Conservation (phyloP, 2,329 filamentous ascomycete genomes). For the Claviceps pusilla region DNA sequence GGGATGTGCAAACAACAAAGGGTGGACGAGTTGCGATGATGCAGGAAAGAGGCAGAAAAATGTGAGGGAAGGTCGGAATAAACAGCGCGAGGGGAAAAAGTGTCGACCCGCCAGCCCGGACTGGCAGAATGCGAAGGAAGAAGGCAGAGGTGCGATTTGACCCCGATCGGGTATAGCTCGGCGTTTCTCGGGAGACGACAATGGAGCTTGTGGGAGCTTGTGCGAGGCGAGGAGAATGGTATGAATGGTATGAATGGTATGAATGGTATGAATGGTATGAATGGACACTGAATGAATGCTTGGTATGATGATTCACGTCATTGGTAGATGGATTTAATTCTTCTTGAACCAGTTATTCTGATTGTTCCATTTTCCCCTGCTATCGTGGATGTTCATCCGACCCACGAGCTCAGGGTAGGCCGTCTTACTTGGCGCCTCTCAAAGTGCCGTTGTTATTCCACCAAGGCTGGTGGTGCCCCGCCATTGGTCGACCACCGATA, state of each 20-base stretch:
- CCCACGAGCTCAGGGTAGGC: too few relatives aligned
- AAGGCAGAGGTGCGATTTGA: neutral
- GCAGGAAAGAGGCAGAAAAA: conserved; percentile 7
- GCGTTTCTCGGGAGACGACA: conserved; percentile 3
- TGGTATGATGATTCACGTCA: too few relatives aligned
- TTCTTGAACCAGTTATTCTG: too few relatives aligned
- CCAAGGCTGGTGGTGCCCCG: neutral
- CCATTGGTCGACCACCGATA: neutral
- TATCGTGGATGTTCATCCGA: too few relatives aligned
- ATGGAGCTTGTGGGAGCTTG: neutral
- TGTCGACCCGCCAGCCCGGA: neutral
- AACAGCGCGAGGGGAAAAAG: conserved; percentile 1
- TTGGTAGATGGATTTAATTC: too few relatives aligned
- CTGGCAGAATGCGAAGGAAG: neutral
- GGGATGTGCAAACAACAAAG: conserved; percentile 8
- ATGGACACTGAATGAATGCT: too few relatives aligned
- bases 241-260: too few relatives aligned
- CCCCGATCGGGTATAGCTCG: conserved; percentile 11
- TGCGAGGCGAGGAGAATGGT: neutral
- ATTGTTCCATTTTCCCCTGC: too few relatives aligned
- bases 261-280: too few relatives aligned
- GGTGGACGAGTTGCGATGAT: conserved; percentile 4
- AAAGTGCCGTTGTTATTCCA: too few relatives aligned
- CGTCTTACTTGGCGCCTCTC: too few relatives aligned
- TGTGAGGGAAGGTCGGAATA: neutral